Conservation (phyloP, 371 early-diverging fungal genomes). For the Apophysomyces variabilis region DNA sequence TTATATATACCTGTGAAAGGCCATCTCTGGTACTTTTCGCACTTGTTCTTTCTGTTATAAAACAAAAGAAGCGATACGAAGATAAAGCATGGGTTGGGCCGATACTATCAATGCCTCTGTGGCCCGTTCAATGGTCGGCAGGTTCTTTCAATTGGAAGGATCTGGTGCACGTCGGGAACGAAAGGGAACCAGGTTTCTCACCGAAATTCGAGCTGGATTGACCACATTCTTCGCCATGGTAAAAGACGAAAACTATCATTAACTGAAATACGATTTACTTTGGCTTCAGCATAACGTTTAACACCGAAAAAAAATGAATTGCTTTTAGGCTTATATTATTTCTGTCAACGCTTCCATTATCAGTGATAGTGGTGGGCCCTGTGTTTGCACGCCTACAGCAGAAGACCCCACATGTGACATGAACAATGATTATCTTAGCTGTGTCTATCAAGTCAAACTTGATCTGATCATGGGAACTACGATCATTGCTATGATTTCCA, state of each 20-base stretch:
- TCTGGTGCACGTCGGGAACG: slow-evolving; percentile 60
- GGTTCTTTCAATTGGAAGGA: slow-evolving; percentile 69
- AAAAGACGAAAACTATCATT: background rate
- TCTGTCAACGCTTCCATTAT: slow-evolving; percentile 80
- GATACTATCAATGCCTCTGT: slow-evolving; percentile 58
- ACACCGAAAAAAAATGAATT: background rate
- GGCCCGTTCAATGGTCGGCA: slow-evolving; percentile 58
- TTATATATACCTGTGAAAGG: too few relatives aligned
- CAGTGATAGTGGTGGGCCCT: slow-evolving; percentile 77
- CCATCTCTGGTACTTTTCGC: too few relatives aligned
- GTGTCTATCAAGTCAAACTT: slow-evolving; percentile 66
- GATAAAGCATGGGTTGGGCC: slow-evolving; percentile 27
- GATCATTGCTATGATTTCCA: slow-evolving; percentile 68
- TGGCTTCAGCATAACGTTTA: background rate
- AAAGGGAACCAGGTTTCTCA: slow-evolving; percentile 60
- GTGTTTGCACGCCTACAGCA: slow-evolving; percentile 57
- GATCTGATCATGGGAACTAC: slow-evolving; percentile 76
- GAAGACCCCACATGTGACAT: slow-evolving; percentile 51
- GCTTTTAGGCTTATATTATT: slow-evolving; percentile 29
- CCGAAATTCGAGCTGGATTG: slow-evolving; percentile 75
- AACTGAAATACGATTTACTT: too few relatives aligned
- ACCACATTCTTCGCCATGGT: slow-evolving; percentile 48
- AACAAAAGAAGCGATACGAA: too few relatives aligned
- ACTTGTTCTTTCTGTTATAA: too few relatives aligned
- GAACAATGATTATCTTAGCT: slow-evolving; percentile 60